Evolutionary conservation across 306 rosid genomes (phyloP).

Genomic region (Cicer bijugum): DNA sequence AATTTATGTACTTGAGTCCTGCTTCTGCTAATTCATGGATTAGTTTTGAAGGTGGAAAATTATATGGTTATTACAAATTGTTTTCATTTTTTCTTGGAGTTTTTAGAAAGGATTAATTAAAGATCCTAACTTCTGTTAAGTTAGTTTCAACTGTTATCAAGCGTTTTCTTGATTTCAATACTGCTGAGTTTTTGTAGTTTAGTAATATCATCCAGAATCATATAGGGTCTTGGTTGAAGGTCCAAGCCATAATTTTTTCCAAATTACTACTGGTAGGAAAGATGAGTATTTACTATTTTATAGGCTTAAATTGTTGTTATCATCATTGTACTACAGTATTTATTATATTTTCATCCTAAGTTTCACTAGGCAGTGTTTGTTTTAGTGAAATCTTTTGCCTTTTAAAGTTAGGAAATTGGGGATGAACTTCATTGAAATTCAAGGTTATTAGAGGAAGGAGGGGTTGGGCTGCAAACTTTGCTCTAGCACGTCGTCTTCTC

Average conservation of each 20-base stretch:
- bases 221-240: slow-evolving; percentile 5
- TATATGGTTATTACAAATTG: slow-evolving; percentile 6
- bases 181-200: background rate
- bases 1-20: background rate
- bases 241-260: background rate
- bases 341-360: background rate
- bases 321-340: background rate
- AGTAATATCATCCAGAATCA: background rate
- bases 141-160: background rate
- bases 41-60: slow-evolving; percentile 7
- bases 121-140: background rate
- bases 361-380: background rate
- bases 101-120: background rate
- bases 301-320: background rate
- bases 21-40: background rate
- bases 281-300: background rate
- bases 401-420: slow-evolving; percentile 1
- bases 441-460: background rate
- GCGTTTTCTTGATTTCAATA: background rate
- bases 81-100: background rate
- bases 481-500: background rate
- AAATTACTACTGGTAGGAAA: background rate
- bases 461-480: slow-evolving; percentile 14
- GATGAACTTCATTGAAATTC: background rate
- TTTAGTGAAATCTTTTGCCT: background rate